phyloP scores from a whole-genome alignment of 2,329 filamentous ascomycete species.

The Aspergillus calidoustus region DNA sequence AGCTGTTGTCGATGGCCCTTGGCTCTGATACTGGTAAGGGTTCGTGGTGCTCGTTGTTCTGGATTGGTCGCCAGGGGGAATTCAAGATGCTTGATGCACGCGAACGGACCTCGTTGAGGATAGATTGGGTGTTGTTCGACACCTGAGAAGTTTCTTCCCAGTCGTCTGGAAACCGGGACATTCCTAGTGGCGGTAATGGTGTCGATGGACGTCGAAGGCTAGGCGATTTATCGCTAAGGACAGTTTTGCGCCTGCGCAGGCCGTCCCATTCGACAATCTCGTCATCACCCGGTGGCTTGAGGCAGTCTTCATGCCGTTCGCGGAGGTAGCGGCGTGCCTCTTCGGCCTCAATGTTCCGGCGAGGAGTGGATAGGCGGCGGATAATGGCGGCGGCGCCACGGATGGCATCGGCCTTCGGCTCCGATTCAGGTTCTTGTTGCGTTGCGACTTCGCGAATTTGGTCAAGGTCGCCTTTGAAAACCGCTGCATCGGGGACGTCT shows the following conservation, averaged over 20 bases:
- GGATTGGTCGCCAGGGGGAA: conserved; percentile 39
- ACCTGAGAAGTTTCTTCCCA: conserved; percentile 36
- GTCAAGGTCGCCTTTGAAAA: conserved; percentile 90
- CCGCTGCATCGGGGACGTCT: conserved; percentile 89
- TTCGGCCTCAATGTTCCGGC: conserved; percentile 77
- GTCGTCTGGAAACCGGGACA: conserved; percentile 79
- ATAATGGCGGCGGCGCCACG: conserved; percentile 88
- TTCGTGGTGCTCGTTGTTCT: conserved; percentile 55
- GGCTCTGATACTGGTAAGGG: conserved; percentile 62
- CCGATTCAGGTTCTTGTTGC: conserved; percentile 92
- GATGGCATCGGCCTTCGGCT: conserved; percentile 95
- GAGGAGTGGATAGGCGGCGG: conserved; percentile 74
- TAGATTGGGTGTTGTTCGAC: conserved; percentile 38
- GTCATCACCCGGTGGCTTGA: conserved; percentile 77
- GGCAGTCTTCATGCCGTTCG: conserved; percentile 72
- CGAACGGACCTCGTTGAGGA: conserved; percentile 45
- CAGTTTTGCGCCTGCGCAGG: conserved; percentile 72
- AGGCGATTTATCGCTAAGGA: conserved; percentile 52
- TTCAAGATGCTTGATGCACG: conserved; percentile 44
- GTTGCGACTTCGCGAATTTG: conserved; percentile 95
- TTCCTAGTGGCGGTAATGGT: conserved; percentile 78
- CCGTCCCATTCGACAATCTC: conserved; percentile 92
- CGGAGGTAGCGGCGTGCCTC: conserved; percentile 79
- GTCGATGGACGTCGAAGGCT: conserved; percentile 49
- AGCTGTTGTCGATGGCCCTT: conserved; percentile 51